phyloP scores from a whole-genome alignment of 2,329 filamentous ascomycete species.

The Calonectria leucothoes region DNA sequence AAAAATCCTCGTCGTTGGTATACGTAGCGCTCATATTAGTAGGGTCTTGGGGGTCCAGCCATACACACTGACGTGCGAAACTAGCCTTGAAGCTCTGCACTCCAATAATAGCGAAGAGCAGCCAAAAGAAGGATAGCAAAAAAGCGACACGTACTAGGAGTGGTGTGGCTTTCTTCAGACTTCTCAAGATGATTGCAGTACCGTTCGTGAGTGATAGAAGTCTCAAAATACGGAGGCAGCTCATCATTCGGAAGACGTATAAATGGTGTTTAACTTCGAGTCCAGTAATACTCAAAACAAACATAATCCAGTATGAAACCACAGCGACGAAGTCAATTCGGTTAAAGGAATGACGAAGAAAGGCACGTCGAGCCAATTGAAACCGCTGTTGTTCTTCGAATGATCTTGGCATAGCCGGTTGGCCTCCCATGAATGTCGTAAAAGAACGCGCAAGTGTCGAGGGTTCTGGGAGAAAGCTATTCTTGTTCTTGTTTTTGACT shows the following conservation, averaged over 20 bases:
- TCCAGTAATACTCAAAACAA: constrained; percentile 76
- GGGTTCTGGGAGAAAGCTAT: constrained; percentile 60
- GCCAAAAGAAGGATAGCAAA: constrained; percentile 96
- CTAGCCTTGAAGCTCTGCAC: constrained; percentile 96
- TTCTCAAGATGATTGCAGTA: constrained; percentile 93
- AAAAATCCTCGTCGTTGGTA: constrained; percentile 78
- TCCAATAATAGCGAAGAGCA: constrained; percentile 95
- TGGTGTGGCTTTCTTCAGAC: constrained; percentile 94
- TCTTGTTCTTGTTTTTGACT: constrained; percentile 63
- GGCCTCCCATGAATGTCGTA: constrained; percentile 80
- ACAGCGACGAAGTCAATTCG: constrained; percentile 94
- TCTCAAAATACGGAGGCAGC: constrained; percentile 90
- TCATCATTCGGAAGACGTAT: constrained; percentile 96
- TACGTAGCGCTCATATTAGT: constrained; percentile 67
- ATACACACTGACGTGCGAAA: constrained; percentile 80
- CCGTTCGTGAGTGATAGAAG: constrained; percentile 93
- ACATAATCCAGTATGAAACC: constrained; percentile 94
- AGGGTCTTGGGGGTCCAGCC: constrained; percentile 74
- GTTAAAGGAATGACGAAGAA: constrained; percentile 95
- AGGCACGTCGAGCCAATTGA: constrained; percentile 89
- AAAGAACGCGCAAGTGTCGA: constrained; percentile 81
- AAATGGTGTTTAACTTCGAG: constrained; percentile 78
- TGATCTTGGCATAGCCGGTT: constrained; percentile 68
- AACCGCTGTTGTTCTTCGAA: constrained; percentile 83
- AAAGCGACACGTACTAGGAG: constrained; percentile 93